phyloP scores from a whole-genome alignment of 176 grass and related monocot species.

The Raddia distichophylla region DNA sequence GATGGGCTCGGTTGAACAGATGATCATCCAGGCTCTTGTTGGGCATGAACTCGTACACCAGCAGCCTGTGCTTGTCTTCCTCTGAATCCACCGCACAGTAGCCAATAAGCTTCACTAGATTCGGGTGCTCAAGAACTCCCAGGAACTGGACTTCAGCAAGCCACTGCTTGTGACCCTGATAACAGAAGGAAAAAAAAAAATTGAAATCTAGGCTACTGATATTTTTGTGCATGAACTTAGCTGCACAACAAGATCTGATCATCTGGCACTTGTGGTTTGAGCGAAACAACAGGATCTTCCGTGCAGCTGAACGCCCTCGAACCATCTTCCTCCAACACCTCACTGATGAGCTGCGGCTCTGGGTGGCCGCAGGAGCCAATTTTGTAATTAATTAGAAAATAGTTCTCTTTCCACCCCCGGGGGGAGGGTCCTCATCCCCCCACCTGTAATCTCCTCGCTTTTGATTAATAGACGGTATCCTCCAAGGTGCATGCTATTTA shows the following conservation, averaged over 20 bases:
- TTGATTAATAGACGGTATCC: too few relatives aligned
- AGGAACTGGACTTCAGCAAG: slow-evolving; percentile 87
- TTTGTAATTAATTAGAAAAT: too few relatives aligned
- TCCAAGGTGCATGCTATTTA: slow-evolving; percentile 22
- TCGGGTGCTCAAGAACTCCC: slow-evolving; percentile 79
- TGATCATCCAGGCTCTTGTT: slow-evolving; percentile 89
- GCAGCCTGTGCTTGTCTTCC: slow-evolving; percentile 54
- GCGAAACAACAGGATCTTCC: too few relatives aligned
- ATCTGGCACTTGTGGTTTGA: too few relatives aligned
- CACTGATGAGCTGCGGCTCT: too few relatives aligned
- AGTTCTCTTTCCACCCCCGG: too few relatives aligned
- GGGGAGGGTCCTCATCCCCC: too few relatives aligned
- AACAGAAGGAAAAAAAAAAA: background rate
- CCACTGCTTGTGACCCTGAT: slow-evolving; percentile 96
- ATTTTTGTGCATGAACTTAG: background rate
- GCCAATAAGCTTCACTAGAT: slow-evolving; percentile 85
- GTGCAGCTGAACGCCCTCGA: too few relatives aligned
- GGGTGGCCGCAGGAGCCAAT: too few relatives aligned
- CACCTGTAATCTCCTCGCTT: too few relatives aligned
- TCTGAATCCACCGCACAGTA: slow-evolving; percentile 80
- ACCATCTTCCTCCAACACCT: too few relatives aligned
- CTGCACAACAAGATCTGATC: too few relatives aligned
- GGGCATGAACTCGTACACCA: slow-evolving; percentile 95
- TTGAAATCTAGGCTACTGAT: background rate
- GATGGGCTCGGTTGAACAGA: slow-evolving; percentile 70